Conservation (phyloP, 2,329 filamentous ascomycete genomes). For the Pezicula radicicola region DNA sequence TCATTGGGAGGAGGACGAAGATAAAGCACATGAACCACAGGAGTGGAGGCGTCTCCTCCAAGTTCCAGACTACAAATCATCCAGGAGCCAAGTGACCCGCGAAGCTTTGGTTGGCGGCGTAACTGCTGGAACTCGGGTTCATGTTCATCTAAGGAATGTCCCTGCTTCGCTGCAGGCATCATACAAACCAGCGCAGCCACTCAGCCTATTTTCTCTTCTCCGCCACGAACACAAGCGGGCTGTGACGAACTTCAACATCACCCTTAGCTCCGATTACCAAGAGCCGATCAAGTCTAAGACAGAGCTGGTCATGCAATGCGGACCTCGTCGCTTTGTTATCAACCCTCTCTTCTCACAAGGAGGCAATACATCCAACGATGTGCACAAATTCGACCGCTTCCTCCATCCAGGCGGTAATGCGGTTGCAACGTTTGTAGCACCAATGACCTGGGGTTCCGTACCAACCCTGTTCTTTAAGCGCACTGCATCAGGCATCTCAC, state of each 20-base stretch:
- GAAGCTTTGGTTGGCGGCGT: constrained; percentile 91
- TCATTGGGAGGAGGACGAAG: constrained; percentile 85
- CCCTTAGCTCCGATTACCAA: constrained; percentile 73
- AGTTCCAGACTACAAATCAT: constrained; percentile 84
- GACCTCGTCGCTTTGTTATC: constrained; percentile 80
- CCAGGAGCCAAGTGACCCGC: constrained; percentile 70
- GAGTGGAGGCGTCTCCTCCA: constrained; percentile 86
- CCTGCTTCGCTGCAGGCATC: constrained; percentile 50
- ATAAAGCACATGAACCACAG: constrained; percentile 80
- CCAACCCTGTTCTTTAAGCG: constrained; percentile 85
- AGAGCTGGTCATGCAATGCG: constrained; percentile 87
- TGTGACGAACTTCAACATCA: constrained; percentile 84
- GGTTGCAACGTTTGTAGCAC: constrained; percentile 85
- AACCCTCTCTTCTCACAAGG: constrained; percentile 86
- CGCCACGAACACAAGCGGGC: constrained; percentile 95
- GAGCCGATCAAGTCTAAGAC: constrained; percentile 86
- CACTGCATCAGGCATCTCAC: constrained; percentile 38
- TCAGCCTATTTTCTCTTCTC: constrained; percentile 81
- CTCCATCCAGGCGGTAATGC: constrained; percentile 87
- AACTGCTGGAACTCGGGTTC: constrained; percentile 76
- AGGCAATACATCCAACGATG: constrained; percentile 92
- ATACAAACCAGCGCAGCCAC: constrained; percentile 53
- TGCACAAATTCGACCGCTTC: constrained; percentile 94
- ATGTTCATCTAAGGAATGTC: constrained; percentile 67
- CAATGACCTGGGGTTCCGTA: constrained; percentile 89